Evolutionary conservation across 2,329 filamentous ascomycete species (phyloP).

Genomic region (Clathrospora elynae): DNA sequence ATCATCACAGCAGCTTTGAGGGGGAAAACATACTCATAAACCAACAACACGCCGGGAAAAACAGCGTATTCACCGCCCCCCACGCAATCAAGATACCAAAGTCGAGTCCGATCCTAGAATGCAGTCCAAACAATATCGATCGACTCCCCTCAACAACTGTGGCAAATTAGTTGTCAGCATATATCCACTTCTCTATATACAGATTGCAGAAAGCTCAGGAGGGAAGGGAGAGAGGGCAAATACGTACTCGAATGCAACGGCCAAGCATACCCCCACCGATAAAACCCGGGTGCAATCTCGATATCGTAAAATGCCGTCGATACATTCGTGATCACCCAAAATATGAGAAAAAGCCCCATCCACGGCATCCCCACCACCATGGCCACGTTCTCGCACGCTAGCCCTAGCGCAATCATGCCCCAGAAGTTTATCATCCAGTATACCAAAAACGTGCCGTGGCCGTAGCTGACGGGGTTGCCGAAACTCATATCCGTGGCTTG

Average conservation of each 20-base stretch:
- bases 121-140: slow-evolving; percentile 65
- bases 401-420: slow-evolving; percentile 66
- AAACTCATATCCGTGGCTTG: slow-evolving; percentile 44
- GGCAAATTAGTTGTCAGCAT: slow-evolving; percentile 7
- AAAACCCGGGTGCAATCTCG: slow-evolving; percentile 64
- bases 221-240: neutral
- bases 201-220: neutral
- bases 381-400: slow-evolving; percentile 68
- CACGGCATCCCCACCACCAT: slow-evolving; percentile 67
- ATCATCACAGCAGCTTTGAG: neutral
- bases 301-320: slow-evolving; percentile 64
- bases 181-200: neutral
- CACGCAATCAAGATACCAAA: slow-evolving; percentile 66
- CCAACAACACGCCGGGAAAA: slow-evolving; percentile 60
- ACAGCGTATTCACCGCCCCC: slow-evolving; percentile 57
- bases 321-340: slow-evolving; percentile 71
- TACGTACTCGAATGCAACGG: slow-evolving; percentile 62
- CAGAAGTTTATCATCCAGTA: slow-evolving; percentile 69
- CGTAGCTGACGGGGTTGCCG: slow-evolving; percentile 60
- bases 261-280: slow-evolving; percentile 67
- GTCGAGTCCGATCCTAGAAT: slow-evolving; percentile 63
- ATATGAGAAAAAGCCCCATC: slow-evolving; percentile 67
- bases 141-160: slow-evolving; percentile 63
- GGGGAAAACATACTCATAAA: slow-evolving; percentile 39
- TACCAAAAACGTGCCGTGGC: slow-evolving; percentile 62